phyloP scores from a whole-genome alignment of 2,329 filamentous ascomycete genomes.

The Dendrostoma leiphaemia region DNA sequence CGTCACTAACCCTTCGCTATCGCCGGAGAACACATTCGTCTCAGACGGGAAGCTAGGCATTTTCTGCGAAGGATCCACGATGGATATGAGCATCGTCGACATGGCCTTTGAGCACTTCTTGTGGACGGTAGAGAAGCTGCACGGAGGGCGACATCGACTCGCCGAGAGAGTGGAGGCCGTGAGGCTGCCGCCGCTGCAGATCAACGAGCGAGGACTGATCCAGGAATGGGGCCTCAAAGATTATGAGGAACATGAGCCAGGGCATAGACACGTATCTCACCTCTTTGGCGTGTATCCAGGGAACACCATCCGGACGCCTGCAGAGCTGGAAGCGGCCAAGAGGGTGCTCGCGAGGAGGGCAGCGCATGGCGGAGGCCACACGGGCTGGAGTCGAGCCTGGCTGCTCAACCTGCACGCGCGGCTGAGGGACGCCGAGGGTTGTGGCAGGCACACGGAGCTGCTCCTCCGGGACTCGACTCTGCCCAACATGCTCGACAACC shows the following conservation, averaged over 20 bases:
- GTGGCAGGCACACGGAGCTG: constrained; percentile 35
- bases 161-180: constrained; percentile 21
- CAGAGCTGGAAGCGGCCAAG: constrained; percentile 27
- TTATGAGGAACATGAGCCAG: constrained; percentile 40
- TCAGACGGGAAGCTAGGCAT: constrained; percentile 35
- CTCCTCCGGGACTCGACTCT: constrained; percentile 39
- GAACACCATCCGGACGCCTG: constrained; percentile 29
- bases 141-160: constrained; percentile 2
- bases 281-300: constrained; percentile 48
- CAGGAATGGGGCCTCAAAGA: constrained; percentile 39
- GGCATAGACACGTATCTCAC: constrained; percentile 50
- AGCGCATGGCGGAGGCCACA: constrained; percentile 40
- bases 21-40: constrained; percentile 31
- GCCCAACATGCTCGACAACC: constrained; percentile 42
- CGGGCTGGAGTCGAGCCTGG: constrained; percentile 52
- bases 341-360: constrained; percentile 29
- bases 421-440: constrained; percentile 34
- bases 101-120: constrained; percentile 24
- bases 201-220: constrained; percentile 35
- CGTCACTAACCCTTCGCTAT: constrained; percentile 33
- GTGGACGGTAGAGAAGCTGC: constrained; percentile 23
- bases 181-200: constrained; percentile 24
- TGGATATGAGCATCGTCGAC: constrained; percentile 43
- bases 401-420: constrained; percentile 47
- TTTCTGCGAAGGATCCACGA: constrained; percentile 42